These are phyloP conservation scores for Rhypophila decipiens DNA, from an alignment of 495 filamentous ascomycete genomes.

Conservation along the genomic window DNA sequence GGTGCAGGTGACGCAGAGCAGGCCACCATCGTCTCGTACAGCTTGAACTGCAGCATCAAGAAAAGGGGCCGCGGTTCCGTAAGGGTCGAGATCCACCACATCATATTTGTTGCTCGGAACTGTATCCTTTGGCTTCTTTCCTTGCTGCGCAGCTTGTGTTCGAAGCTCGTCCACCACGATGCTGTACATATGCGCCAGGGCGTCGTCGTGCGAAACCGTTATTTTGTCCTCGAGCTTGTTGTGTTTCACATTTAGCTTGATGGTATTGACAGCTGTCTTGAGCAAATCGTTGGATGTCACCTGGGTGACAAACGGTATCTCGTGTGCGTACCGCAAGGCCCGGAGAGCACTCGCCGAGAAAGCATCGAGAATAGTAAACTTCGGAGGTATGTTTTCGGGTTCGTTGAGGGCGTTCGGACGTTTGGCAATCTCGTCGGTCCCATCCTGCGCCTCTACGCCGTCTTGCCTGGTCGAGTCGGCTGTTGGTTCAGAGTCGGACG, in stretches of 20 bases:
- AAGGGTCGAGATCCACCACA: slow-evolving; percentile 95
- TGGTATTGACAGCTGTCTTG: slow-evolving; percentile 66
- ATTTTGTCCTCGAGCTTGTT: slow-evolving; percentile 70
- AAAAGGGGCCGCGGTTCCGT: slow-evolving; percentile 86
- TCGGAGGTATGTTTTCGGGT: slow-evolving; percentile 15
- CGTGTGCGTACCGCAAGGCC: slow-evolving; percentile 84
- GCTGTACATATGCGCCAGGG: slow-evolving; percentile 83
- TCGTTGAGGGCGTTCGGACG: slow-evolving; percentile 7
- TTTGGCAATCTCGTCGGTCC: no score
- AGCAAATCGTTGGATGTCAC: slow-evolving; percentile 90
- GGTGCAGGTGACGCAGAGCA: slow-evolving; percentile 94
- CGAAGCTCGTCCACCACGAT: slow-evolving; percentile 39
- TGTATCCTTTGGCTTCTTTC: slow-evolving; percentile 19
- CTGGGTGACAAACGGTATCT: slow-evolving; percentile 74
- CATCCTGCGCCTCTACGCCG: not conserved
- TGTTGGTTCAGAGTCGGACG: no score
- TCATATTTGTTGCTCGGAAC: slow-evolving; percentile 66
- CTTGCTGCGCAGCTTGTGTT: slow-evolving; percentile 16
- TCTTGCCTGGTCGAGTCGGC: not conserved
- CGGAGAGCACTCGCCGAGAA: slow-evolving; percentile 91
- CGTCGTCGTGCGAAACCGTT: slow-evolving; percentile 66
- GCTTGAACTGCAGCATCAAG: slow-evolving; percentile 83
- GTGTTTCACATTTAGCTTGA: slow-evolving; percentile 74
- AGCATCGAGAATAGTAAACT: slow-evolving; percentile 84
- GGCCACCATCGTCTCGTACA: slow-evolving; percentile 72